Evolutionary conservation across 2,329 filamentous ascomycete species (phyloP), one percentile per base, ranked within the genome.

Genomic region (Talaromyces sp.): DNA sequence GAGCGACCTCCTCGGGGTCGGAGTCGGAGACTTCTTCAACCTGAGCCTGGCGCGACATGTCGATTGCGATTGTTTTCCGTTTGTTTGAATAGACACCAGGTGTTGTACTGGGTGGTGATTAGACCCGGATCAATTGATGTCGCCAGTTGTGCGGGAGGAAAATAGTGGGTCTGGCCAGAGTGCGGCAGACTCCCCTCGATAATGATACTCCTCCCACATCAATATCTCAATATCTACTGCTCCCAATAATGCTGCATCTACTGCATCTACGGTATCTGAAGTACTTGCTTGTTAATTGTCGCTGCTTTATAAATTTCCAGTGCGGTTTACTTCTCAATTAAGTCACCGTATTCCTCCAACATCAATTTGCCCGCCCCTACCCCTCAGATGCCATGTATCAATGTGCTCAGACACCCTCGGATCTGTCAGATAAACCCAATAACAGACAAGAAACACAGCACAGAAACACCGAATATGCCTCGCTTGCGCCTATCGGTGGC

Each of bases 11-110:
- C 65, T 91, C 90, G 57, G 93, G 91, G 78, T 97, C 93, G 14
- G 89, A 91, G 80, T 95, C 91, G 62, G 88, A 91, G 64, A 97
- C 88, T 77, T 97, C 94, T 83, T 99, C 94, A 75, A 97, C 88
- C 63, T 88, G 88, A 62, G 92, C 86, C 80, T 94, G 76, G 64
- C 74, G 88, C 51, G 91, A 90, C 91, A 95, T 94, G 32, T 21
- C 54, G 57, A 41, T 21, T 38, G 24, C 41, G 41, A 3, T 46
- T 24, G n/a, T 19, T 46, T 12, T 46, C 41, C 19, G 12, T 46
- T 19, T 21, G 19, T 46, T 21, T 12, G 4, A 19, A 19, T 12
- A 4, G 43, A 21, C 2, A 21, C 17, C 41, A 46, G 43, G 17
- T 38, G 35, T 38, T 12, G 32, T n/a, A 17, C 14, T 38, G 14